phyloP scores from a whole-genome alignment of 345 rosid genomes.

The Adansonia digitata region DNA sequence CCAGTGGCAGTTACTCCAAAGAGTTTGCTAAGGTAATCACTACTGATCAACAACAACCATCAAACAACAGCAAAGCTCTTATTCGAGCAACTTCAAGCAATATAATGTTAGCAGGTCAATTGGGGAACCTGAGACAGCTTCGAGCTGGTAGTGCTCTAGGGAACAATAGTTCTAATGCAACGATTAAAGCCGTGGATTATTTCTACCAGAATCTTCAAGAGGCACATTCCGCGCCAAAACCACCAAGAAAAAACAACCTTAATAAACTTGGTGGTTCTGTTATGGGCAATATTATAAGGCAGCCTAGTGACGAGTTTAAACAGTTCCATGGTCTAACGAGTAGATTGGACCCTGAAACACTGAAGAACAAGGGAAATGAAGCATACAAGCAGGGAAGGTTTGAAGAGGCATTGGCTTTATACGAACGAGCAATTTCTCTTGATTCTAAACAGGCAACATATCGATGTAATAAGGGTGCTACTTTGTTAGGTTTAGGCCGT shows the following conservation, averaged over 20 bases:
- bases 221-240: constrained; percentile 15
- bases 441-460: constrained; percentile 65
- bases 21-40: constrained; percentile 19
- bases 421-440: constrained; percentile 65
- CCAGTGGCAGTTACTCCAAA: constrained; percentile 12
- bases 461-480: constrained; percentile 77
- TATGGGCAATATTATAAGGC: constrained; percentile 73
- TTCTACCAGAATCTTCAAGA: constrained; percentile 19
- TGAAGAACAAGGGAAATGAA: constrained; percentile 75
- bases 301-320: constrained; percentile 31
- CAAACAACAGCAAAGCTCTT: constrained; percentile 25
- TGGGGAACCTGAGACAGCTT: constrained; percentile 38
- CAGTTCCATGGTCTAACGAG: constrained; percentile 17
- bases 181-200: constrained; percentile 24
- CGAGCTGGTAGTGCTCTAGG: constrained; percentile 13
- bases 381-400: constrained; percentile 67
- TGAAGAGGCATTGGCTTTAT: constrained; percentile 66
- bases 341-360: constrained; percentile 49
- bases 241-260: constrained; percentile 23
- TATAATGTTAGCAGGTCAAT: constrained; percentile 23
- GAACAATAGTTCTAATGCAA: constrained; percentile 25
- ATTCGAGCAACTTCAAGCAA: constrained; percentile 36
- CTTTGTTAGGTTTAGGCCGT: constrained; percentile 77
- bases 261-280: constrained; percentile 29
- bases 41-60: constrained; percentile 1